Percentiles rank a stretch among this genome's conserved stretches.
phyloP scores from a whole-genome alignment of 192 early-diverging fungal genomes.

The Backusella tuberculispora region DNA sequence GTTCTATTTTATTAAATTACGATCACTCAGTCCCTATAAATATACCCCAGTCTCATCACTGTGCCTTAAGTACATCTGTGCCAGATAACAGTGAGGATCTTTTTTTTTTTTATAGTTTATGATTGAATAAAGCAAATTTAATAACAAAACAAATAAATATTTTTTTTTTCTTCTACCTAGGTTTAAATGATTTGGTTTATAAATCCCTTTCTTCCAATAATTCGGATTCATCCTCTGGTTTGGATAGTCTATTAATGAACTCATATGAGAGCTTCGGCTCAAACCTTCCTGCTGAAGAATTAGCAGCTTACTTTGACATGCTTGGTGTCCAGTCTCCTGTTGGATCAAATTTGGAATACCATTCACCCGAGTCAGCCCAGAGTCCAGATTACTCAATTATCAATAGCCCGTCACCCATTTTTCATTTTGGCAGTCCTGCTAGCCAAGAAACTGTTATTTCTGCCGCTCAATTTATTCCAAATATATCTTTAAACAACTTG shows the following conservation, averaged over 20 bases:
- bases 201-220: neutral
- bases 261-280: neutral
- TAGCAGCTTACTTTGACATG: conserved; percentile 7
- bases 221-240: neutral
- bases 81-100: neutral
- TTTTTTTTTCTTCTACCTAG: neutral
- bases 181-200: neutral
- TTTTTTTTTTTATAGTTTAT: neutral
- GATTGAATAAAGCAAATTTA: neutral
- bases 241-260: neutral
- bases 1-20: neutral
- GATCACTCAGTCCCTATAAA: neutral
- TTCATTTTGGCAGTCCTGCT: neutral
- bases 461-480: neutral
- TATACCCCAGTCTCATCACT: neutral
- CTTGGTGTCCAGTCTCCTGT: neutral
- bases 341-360: neutral
- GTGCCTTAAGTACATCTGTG: neutral
- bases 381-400: neutral
- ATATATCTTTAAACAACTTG: neutral
- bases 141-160: neutral
- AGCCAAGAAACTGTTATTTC: neutral
- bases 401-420: neutral
- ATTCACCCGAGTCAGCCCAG: neutral
- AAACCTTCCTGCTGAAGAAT: neutral